Evolutionary conservation across 2,329 filamentous ascomycete species (phyloP).

Genomic region (Colletotrichum sansevieriae): DNA sequence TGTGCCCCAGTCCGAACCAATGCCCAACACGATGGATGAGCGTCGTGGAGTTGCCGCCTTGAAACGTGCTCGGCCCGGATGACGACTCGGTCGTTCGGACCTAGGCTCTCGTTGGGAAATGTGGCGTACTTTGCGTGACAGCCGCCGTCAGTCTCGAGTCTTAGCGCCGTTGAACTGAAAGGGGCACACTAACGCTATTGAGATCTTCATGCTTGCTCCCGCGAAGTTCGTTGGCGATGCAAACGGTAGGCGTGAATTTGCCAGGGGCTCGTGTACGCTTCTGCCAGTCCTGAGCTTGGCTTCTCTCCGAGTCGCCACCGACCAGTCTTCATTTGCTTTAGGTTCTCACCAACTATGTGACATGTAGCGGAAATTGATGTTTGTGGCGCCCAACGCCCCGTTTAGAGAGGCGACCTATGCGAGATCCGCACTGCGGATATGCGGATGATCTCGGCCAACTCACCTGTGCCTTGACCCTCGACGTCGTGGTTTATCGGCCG

Average conservation of each 20-base stretch:
- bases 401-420: slow-evolving; percentile 25
- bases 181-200: slow-evolving; percentile 29
- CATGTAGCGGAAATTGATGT: slow-evolving; percentile 37
- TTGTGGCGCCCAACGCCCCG: slow-evolving; percentile 25
- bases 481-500: slow-evolving; percentile 18
- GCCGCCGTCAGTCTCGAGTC: not conserved
- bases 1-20: slow-evolving; percentile 42
- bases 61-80: slow-evolving; percentile 30
- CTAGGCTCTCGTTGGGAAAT: slow-evolving; percentile 34
- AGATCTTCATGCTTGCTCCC: slow-evolving; percentile 7
- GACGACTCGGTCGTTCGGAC: slow-evolving; percentile 32
- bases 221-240: slow-evolving; percentile 25
- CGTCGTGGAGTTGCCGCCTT: slow-evolving; percentile 43
- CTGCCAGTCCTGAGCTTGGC: slow-evolving; percentile 34
- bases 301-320: slow-evolving; percentile 10
- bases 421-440: not conserved
- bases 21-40: slow-evolving; percentile 47
- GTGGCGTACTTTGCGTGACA: slow-evolving; percentile 31
- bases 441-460: not conserved
- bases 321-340: slow-evolving; percentile 30
- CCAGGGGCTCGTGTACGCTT: slow-evolving; percentile 14
- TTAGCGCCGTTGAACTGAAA: not conserved
- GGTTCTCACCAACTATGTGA: slow-evolving; percentile 38
- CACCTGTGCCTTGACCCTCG: slow-evolving; percentile 32
- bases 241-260: slow-evolving; percentile 31